A percentile compares a stretch with the other conserved stretches of the same genome.
These are phyloP conservation scores for Leishmania mexicana DNA, from an alignment of 208 protist species.

Conservation along the genomic window DNA sequence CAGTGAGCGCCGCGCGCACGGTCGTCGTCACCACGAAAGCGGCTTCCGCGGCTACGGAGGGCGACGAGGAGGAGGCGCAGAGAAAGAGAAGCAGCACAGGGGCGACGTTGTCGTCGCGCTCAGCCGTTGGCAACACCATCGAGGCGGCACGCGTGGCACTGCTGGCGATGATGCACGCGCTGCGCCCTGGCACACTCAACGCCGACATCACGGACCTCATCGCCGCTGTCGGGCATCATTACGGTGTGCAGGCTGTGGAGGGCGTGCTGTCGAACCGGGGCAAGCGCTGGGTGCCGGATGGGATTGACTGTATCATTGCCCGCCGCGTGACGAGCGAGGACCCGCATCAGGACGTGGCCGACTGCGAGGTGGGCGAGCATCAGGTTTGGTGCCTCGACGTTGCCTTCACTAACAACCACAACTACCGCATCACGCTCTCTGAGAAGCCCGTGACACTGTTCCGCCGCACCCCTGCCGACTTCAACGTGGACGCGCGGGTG, in stretches of 20 bases:
- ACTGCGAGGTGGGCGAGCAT: conserved; percentile 67
- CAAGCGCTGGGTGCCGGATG: conserved; percentile 97
- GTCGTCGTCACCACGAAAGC: conserved; percentile 62
- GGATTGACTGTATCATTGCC: conserved; percentile 95
- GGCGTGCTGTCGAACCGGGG: conserved; percentile 98
- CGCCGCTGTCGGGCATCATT: conserved; percentile 89
- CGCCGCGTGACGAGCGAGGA: conserved; percentile 67
- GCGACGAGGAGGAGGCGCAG: conserved; percentile 6
- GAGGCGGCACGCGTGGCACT: conserved; percentile 94
- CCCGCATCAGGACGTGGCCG: conserved; percentile 93
- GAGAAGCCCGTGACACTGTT: conserved; percentile 63
- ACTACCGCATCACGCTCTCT: conserved; percentile 40
- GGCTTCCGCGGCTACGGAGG: background rate
- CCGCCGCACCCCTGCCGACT: conserved; percentile 69
- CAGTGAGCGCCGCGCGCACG: conserved; percentile 94
- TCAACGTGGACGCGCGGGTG: conserved; percentile 61
- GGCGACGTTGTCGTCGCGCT: conserved; percentile 14
- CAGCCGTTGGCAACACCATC: conserved; percentile 89
- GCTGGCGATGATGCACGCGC: conserved; percentile 82
- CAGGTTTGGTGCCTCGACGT: conserved; percentile 92
- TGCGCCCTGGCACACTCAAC: conserved; percentile 82
- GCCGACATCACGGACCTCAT: conserved; percentile 94
- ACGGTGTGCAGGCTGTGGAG: conserved; percentile 92
- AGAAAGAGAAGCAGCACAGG: background rate
- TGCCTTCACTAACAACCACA: conserved; percentile 79